Percentiles rank a stretch among this genome's conserved stretches.
These are phyloP conservation scores for Delitschia confertaspora DNA, from an alignment of 495 filamentous ascomycete genomes.

Conservation along the genomic window DNA sequence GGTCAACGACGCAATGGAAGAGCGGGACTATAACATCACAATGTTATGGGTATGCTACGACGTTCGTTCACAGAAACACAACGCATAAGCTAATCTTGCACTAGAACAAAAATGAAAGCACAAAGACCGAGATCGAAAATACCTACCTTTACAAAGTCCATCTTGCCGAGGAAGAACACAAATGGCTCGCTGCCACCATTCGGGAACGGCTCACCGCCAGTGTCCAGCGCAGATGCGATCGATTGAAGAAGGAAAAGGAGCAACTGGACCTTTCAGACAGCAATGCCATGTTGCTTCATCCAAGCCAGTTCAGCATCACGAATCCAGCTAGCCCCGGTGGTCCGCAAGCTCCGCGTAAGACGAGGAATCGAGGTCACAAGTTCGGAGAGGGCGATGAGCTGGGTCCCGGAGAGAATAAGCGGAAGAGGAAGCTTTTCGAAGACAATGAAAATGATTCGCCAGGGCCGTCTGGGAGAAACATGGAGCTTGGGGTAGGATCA, in stretches of 20 bases:
- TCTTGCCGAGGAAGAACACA: constrained; percentile 74
- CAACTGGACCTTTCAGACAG: constrained; percentile 77
- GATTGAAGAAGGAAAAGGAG: constrained; percentile 82
- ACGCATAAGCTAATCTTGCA: too few species aligned
- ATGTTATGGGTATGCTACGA: constrained; percentile 68
- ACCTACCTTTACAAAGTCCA: constrained; percentile 54
- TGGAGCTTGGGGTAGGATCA: constrained; percentile 41
- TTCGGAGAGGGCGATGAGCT: constrained; percentile 67
- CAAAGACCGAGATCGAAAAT: constrained; percentile 43
- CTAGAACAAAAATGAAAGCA: constrained; percentile 42
- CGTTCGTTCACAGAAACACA: constrained; percentile 1
- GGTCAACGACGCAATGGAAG: constrained; percentile 75
- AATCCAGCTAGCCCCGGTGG: constrained; percentile 65
- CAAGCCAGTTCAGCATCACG: constrained; percentile 76
- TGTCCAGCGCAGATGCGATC: constrained; percentile 63
- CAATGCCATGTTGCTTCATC: constrained; percentile 80
- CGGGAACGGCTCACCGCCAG: constrained; percentile 75
- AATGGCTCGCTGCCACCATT: constrained; percentile 63
- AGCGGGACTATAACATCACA: constrained; percentile 69
- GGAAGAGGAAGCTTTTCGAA: constrained; percentile 65
- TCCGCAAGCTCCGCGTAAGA: constrained; percentile 71
- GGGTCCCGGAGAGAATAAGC: constrained; percentile 52
- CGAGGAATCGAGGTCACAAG: constrained; percentile 52
- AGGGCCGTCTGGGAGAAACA: constrained; percentile 43
- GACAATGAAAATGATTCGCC: constrained; percentile 54